Percentiles rank a stretch among this genome's conserved stretches.
phyloP scores from a whole-genome alignment of 2,329 filamentous ascomycete genomes.

The Bipolaris gigantea region DNA sequence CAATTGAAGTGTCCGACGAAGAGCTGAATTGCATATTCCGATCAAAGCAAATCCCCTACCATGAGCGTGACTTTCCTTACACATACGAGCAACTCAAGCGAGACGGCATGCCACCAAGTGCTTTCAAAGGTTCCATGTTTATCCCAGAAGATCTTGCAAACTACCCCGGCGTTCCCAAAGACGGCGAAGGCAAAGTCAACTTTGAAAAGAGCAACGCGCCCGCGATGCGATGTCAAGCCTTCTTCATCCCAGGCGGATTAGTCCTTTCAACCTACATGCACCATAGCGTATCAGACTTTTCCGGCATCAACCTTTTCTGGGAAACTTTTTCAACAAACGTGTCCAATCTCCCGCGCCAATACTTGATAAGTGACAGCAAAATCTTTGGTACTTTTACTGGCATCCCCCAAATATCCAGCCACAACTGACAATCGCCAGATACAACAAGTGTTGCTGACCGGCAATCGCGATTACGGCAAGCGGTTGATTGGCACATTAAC shows the following conservation, averaged over 20 bases:
- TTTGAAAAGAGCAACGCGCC: conserved; percentile 32
- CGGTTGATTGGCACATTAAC: conserved; percentile 26
- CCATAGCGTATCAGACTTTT: conserved; percentile 39
- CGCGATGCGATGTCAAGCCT: conserved; percentile 36
- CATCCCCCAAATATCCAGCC: not conserved
- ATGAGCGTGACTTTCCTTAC: conserved; percentile 23
- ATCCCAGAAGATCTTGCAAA: conserved; percentile 34
- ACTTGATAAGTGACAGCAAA: conserved; percentile 11
- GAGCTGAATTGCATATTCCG: conserved; percentile 23
- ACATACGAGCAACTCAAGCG: conserved; percentile 36
- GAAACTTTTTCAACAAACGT: conserved; percentile 29
- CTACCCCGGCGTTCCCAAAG: conserved; percentile 29
- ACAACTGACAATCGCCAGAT: conserved; percentile 21
- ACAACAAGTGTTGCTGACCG: conserved; percentile 24
- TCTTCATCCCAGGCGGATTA: conserved; percentile 42
- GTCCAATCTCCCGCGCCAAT: conserved; percentile 21
- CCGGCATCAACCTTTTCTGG: conserved; percentile 36
- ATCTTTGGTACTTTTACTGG: conserved; percentile 13
- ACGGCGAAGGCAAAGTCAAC: conserved; percentile 35
- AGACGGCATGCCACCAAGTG: conserved; percentile 38
- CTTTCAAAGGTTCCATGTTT: conserved; percentile 34
- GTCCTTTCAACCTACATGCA: conserved; percentile 41
- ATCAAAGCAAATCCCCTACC: conserved; percentile 23
- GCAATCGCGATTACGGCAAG: conserved; percentile 25
- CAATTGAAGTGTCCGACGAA: conserved; percentile 22